phyloP scores from a whole-genome alignment of 495 filamentous ascomycete species.

The Xylaria palmicola region DNA sequence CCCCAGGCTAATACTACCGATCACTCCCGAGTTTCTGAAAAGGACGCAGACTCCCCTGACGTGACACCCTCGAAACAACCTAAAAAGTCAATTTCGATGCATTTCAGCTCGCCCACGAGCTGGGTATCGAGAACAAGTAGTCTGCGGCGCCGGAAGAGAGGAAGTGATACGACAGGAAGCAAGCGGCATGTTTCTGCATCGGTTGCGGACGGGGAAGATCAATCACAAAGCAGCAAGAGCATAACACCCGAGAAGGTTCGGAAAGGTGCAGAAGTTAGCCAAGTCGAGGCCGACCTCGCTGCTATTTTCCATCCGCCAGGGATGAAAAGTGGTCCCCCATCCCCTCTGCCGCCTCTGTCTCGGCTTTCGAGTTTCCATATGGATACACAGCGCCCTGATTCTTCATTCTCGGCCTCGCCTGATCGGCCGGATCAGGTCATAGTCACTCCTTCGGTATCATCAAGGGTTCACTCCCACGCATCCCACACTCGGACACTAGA shows the following conservation, averaged over 20 bases:
- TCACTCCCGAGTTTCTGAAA: conserved; percentile 22
- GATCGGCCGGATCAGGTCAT: conserved; percentile 20
- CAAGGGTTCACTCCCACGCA: conserved; percentile 35
- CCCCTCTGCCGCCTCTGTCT: conserved; percentile 56
- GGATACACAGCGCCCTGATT: conserved; percentile 48
- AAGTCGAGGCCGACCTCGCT: conserved; percentile 21
- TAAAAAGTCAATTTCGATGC: conserved; percentile 52
- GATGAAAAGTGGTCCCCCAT: conserved; percentile 51
- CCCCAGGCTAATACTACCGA: conserved; percentile 16
- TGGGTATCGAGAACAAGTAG: conserved; percentile 53
- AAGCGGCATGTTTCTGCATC: conserved; percentile 49
- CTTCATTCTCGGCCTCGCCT: conserved; percentile 32
- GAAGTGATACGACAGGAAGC: conserved; percentile 36
- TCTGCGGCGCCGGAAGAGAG: conserved; percentile 45
- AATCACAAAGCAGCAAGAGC: not conserved
- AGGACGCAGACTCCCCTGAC: conserved; percentile 24
- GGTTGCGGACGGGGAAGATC: conserved; percentile 22
- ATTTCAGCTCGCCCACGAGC: conserved; percentile 49
- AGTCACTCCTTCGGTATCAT: conserved; percentile 18
- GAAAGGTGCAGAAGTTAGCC: conserved; percentile 17
- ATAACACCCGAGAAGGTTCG: conserved; percentile 12
- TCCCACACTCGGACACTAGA: conserved; percentile 56
- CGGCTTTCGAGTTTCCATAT: conserved; percentile 58
- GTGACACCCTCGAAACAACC: conserved; percentile 41
- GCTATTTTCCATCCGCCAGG: conserved; percentile 28